Base-by-base conservation (phyloP, 2,329 filamentous ascomycete species). In the Lomentospora prolificans region DNA sequence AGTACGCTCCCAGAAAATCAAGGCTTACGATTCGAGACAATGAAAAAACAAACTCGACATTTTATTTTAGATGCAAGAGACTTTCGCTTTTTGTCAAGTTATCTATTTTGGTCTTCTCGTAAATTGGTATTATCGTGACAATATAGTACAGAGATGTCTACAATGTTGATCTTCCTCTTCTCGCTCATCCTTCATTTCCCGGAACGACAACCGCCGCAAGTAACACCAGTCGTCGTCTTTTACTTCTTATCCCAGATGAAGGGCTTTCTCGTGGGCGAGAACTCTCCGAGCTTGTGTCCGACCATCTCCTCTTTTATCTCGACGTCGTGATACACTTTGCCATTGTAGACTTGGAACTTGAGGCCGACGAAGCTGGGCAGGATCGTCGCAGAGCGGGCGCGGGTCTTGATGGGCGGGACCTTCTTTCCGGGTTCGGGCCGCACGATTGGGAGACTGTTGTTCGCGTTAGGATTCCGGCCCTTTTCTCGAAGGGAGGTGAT, bases 291-390 rank as follows among this genome's bases (percentile, higher is more conserved):
- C 74, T 96, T 96, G 72, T 94, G 87, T 55, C 91, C 91, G 52
- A 96, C 91, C 91, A 96, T 96, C 66, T 96, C 89, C 69, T 96
- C 91, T 14, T 90, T 95, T 60, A 96, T 87, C 61, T 78, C 79
- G 55, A 96, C 79, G 62, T 94, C 88, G 63, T 86, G 74, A 71
- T 96, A 96, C 30, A 80, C 80, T 75, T 94, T 95, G 65, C 91
- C 91, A 69, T 96, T 95, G 75, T 96, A 87, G 58, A 96, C 82
- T 71, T 91, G 86, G 70, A 96, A 96, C 68, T 84, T 85, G 64
- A 95, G 75, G 12, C 90, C 90, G 55, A 96, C 89, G 68, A 96
- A 96, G 71, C 88, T 95, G 60, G 91, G 91, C 57, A 96, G 79
- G 64, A 96, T 94, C 4, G 90, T 95, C 30, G 91, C 91, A 57